phyloP scores from a whole-genome alignment of 805 yeast species.

The Ogataea paraovalis region DNA sequence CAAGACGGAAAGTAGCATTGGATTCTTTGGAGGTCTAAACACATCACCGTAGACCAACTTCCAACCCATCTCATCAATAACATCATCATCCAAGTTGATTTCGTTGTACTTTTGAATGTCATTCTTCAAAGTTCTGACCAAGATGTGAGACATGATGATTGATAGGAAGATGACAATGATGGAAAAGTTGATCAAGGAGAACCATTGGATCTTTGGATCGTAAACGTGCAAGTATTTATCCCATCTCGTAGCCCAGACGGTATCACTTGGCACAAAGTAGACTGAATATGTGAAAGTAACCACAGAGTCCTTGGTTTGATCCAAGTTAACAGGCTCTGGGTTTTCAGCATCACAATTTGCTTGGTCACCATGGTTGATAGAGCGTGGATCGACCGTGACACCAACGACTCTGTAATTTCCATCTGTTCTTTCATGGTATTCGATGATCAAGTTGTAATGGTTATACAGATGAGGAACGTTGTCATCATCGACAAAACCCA shows the following conservation, averaged over 20 bases:
- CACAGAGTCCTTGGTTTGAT: conserved; percentile 44
- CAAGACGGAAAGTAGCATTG: conserved; percentile 70
- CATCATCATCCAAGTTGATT: conserved; percentile 79
- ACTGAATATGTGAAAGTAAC: conserved; percentile 89
- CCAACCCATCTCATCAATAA: conserved; percentile 96
- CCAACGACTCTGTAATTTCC: conserved; percentile 86
- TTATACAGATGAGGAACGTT: conserved; percentile 61
- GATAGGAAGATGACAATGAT: conserved; percentile 75
- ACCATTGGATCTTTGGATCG: conserved; percentile 95
- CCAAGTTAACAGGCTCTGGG: conserved; percentile 42
- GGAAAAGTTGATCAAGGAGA: conserved; percentile 83
- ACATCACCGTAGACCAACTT: conserved; percentile 93
- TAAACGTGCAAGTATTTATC: conserved; percentile 90
- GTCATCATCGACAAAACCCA: conserved; percentile 64
- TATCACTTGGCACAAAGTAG: conserved; percentile 59
- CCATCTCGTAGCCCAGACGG: conserved; percentile 98
- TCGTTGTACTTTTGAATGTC: conserved; percentile 90
- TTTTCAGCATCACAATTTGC: conserved; percentile 17
- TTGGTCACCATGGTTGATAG: conserved; percentile 32
- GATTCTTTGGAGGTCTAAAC: conserved; percentile 73
- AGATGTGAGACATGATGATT: conserved; percentile 70
- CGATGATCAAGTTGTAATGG: conserved; percentile 75
- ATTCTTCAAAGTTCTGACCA: conserved; percentile 72
- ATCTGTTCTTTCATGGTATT: conserved; percentile 72
- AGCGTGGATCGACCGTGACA: conserved; percentile 68